Evolutionary conservation across 108 stramenopile species (phyloP).

Genomic region (Cyclotella sp.): DNA sequence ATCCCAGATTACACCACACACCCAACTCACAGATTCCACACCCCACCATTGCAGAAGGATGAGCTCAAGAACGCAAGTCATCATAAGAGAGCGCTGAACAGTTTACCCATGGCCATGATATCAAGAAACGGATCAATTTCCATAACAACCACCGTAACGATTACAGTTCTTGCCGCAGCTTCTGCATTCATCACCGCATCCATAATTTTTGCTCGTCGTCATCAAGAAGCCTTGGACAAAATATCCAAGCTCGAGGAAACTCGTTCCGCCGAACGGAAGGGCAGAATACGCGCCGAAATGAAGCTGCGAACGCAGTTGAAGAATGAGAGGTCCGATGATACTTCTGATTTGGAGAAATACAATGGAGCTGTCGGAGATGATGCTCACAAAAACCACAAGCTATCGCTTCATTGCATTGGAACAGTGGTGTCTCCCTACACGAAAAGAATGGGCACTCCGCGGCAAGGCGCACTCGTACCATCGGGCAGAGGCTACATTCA

Average conservation of each 20-base stretch:
- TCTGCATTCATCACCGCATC: slow-evolving; percentile 23
- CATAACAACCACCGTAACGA: not conserved
- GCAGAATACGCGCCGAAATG: slow-evolving; percentile 85
- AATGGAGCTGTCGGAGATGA: not conserved
- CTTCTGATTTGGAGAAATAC: not conserved
- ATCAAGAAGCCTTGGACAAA: not conserved
- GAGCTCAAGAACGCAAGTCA: too few species aligned
- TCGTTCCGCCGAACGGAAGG: slow-evolving; percentile 76
- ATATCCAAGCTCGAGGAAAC: slow-evolving; percentile 56
- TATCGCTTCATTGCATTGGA: slow-evolving; percentile 68
- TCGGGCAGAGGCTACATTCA: slow-evolving; percentile 67
- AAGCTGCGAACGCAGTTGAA: slow-evolving; percentile 69
- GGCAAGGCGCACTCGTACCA: slow-evolving; percentile 82
- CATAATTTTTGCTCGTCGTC: slow-evolving; percentile 5
- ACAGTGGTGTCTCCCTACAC: slow-evolving; percentile 77
- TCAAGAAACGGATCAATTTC: not conserved
- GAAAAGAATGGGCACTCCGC: slow-evolving; percentile 88
- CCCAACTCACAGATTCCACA: too few species aligned
- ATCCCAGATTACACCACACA: too few species aligned
- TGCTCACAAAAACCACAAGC: slow-evolving; percentile 4
- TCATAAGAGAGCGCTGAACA: not conserved
- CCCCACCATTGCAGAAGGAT: too few species aligned
- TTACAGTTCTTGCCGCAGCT: slow-evolving; percentile 5
- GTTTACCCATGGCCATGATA: not conserved
- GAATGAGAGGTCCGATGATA: slow-evolving; percentile 10